phyloP scores from a whole-genome alignment of 495 filamentous ascomycete genomes.

The Daldinia grandis region DNA sequence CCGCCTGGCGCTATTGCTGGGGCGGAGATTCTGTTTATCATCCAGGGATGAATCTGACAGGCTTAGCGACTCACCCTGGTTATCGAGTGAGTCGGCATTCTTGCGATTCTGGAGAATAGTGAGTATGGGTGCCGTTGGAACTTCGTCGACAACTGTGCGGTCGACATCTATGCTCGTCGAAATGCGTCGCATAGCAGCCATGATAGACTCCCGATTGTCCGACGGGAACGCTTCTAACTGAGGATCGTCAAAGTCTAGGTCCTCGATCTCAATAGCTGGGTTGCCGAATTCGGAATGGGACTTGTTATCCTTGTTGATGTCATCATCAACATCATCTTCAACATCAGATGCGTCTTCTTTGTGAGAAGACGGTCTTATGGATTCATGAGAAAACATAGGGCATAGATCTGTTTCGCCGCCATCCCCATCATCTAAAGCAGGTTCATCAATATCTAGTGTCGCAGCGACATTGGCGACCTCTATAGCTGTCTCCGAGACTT shows the following conservation, averaged over 20 bases:
- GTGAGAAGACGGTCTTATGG: slow-evolving; percentile 39
- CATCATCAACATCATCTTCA: slow-evolving; percentile 3
- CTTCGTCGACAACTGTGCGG: slow-evolving; percentile 49
- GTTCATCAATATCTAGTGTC: slow-evolving; percentile 26
- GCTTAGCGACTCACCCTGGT: not conserved
- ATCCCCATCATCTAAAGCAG: slow-evolving; percentile 32
- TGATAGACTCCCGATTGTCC: slow-evolving; percentile 52
- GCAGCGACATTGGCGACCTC: slow-evolving; percentile 42
- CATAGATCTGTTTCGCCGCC: slow-evolving; percentile 42
- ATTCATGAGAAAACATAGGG: slow-evolving; percentile 59
- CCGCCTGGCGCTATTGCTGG: not conserved
- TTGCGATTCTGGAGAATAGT: slow-evolving; percentile 9
- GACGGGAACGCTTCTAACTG: slow-evolving; percentile 61
- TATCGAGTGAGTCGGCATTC: not conserved
- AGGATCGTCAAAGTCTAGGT: slow-evolving; percentile 59
- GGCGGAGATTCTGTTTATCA: slow-evolving; percentile 6
- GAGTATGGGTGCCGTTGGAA: slow-evolving; percentile 49
- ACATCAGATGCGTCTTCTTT: slow-evolving; percentile 30
- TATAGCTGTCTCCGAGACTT: slow-evolving; percentile 41
- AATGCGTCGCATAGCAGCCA: slow-evolving; percentile 56
- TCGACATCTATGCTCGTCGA: slow-evolving; percentile 58
- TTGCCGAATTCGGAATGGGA: slow-evolving; percentile 21
- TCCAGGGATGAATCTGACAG: not conserved
- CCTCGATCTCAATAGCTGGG: slow-evolving; percentile 26
- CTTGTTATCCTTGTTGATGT: slow-evolving; percentile 11